Evolutionary conservation across 495 filamentous ascomycete genomes (phyloP), one percentile per base, ranked within the genome.

Genomic region (Hypomontagnella submonticulosa): DNA sequence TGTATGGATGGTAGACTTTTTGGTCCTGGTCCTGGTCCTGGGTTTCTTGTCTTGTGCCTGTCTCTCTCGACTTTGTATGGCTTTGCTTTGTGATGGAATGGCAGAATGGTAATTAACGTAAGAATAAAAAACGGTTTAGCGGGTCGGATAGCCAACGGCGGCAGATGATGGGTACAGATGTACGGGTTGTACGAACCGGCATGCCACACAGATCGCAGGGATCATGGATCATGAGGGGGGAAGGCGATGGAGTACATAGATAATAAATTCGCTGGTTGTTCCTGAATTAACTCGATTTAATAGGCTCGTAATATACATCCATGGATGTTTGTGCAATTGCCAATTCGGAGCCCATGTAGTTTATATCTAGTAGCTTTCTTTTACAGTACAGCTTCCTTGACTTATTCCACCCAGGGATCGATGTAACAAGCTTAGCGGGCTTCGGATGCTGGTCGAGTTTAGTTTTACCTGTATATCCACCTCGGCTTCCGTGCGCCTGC

Each of bases 291-390:
- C 23, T 27, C 6, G 6, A 27, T 27, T 11, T 58, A 32, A 42
- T 50, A 58, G 55, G 55, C 55, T 59, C 56, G 16, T 55, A 30
- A 34, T 40, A 34, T 51, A 43, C 43, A 37, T 51, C 57, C 42
- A 33, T 60, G 56, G 53, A 40, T 61, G 58, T 54, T 41, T 49
- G 30, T 49, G 58, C 53, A 49, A 48, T 59, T 23, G 32, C 33
- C 43, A 43, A 34, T 43, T 57, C 41, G 13, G 11, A 49, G 33
- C 16, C 55, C 55, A 58, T 58, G 55, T 49, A 43, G 55, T 43
- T 60, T 51, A 13, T 61, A 19, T 38, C 37, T 15, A 58, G 43
- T 58, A 34, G 57, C 47, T 44, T 60, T 58, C 23, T 18, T 48
- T 33, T 38, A 41, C 41, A 44, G n/a, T n/a, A n/a, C n/a, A n/a